These are phyloP conservation scores for Trichoderma sp. DNA, from an alignment of 2,329 filamentous ascomycete species.

Conservation along the genomic window DNA sequence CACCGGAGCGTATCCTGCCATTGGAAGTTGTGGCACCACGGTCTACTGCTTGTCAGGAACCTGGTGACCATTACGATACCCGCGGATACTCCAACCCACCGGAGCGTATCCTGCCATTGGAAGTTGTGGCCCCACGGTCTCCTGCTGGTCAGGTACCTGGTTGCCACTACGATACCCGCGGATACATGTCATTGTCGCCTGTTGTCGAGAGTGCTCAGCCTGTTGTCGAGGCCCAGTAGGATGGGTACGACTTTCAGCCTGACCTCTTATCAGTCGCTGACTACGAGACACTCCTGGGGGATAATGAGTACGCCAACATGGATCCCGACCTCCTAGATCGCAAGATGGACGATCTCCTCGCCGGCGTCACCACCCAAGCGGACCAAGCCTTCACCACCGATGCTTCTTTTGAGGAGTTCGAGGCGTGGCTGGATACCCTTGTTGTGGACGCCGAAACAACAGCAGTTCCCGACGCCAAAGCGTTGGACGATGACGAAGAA, in stretches of 20 bases:
- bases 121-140: too few relatives aligned
- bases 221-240: slow-evolving; percentile 19
- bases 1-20: slow-evolving; percentile 10
- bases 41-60: slow-evolving; percentile 9
- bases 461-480: background rate
- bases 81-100: too few relatives aligned
- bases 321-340: slow-evolving; percentile 13
- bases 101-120: too few relatives aligned
- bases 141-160: too few relatives aligned
- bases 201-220: background rate
- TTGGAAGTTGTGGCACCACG: slow-evolving; percentile 13
- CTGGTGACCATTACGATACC: too few relatives aligned
- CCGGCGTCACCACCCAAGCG: background rate
- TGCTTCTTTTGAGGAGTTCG: slow-evolving; percentile 3
- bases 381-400: background rate
- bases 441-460: background rate
- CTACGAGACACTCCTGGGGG: background rate
- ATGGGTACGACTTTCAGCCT: background rate
- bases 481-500: background rate
- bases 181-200: slow-evolving; percentile 8
- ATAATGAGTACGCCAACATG: background rate
- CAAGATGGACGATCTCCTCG: slow-evolving; percentile 6
- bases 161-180: slow-evolving; percentile 15
- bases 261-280: slow-evolving; percentile 2
- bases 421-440: background rate